phyloP scores from a whole-genome alignment of 495 filamentous ascomycete genomes.

The Penicillium longicatenatum region DNA sequence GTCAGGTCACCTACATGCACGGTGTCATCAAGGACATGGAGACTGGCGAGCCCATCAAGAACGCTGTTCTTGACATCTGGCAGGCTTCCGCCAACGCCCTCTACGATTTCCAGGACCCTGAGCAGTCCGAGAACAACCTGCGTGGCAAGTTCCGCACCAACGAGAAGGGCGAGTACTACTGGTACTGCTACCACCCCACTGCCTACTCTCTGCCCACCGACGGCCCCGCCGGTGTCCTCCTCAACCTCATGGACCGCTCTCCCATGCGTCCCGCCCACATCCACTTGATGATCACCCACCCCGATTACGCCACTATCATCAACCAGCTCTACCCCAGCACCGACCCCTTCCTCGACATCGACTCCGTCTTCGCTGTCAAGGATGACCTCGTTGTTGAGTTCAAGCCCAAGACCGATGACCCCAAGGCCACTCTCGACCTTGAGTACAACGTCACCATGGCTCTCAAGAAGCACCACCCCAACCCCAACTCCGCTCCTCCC shows the following conservation, averaged over 20 bases:
- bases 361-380: slow-evolving; percentile 70
- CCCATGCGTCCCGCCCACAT: slow-evolving; percentile 53
- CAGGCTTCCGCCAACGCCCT: slow-evolving; percentile 81
- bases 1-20: slow-evolving; percentile 72
- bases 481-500: slow-evolving; percentile 49
- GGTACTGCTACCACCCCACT: slow-evolving; percentile 83
- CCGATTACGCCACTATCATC: slow-evolving; percentile 54
- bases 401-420: slow-evolving; percentile 50
- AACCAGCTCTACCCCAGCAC: slow-evolving; percentile 66
- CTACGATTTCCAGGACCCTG: slow-evolving; percentile 88
- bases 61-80: slow-evolving; percentile 83
- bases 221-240: slow-evolving; percentile 69
- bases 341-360: slow-evolving; percentile 60
- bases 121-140: slow-evolving; percentile 78
- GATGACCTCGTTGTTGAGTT: slow-evolving; percentile 66
- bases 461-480: slow-evolving; percentile 50
- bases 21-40: slow-evolving; percentile 71
- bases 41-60: slow-evolving; percentile 68
- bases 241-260: slow-evolving; percentile 71
- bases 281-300: slow-evolving; percentile 53
- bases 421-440: slow-evolving; percentile 48
- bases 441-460: slow-evolving; percentile 51
- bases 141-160: slow-evolving; percentile 81
- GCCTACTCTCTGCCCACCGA: slow-evolving; percentile 79
- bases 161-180: slow-evolving; percentile 72